Conservation (phyloP, 2,329 filamentous ascomycete genomes). For the Paecilomyces sp. region DNA sequence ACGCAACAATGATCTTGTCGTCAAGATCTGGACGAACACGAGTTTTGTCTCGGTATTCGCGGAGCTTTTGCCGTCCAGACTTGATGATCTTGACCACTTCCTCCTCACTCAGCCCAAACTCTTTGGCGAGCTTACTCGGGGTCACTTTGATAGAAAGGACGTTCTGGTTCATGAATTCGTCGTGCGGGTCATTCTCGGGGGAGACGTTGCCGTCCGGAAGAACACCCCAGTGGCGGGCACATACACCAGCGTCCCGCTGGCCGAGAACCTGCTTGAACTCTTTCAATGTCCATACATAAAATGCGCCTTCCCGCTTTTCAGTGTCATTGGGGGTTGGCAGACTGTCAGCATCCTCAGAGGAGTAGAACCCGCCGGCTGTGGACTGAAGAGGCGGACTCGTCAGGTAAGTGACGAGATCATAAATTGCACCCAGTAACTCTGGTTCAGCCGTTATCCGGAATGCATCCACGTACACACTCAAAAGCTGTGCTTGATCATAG, state of each 20-base stretch:
- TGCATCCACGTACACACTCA: slow-evolving; percentile 78
- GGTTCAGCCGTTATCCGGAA: slow-evolving; percentile 63
- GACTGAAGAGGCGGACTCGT: slow-evolving; percentile 63
- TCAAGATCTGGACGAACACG: slow-evolving; percentile 73
- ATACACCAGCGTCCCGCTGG: slow-evolving; percentile 61
- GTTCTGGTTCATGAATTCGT: slow-evolving; percentile 93
- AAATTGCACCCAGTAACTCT: slow-evolving; percentile 69
- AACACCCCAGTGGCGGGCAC: slow-evolving; percentile 79
- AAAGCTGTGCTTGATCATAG: slow-evolving; percentile 80
- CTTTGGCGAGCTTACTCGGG: slow-evolving; percentile 60
- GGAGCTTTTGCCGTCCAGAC: slow-evolving; percentile 60
- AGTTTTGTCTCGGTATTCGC: slow-evolving; percentile 63
- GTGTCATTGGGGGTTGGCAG: slow-evolving; percentile 64
- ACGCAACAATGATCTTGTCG: slow-evolving; percentile 78
- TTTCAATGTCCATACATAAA: slow-evolving; percentile 86
- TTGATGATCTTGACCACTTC: slow-evolving; percentile 63
- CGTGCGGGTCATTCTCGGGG: slow-evolving; percentile 74
- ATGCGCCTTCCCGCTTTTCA: slow-evolving; percentile 84
- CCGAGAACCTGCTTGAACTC: slow-evolving; percentile 75
- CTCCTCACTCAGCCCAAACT: slow-evolving; percentile 64
- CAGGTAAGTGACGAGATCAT: slow-evolving; percentile 82
- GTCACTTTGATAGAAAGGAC: slow-evolving; percentile 68
- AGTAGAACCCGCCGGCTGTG: slow-evolving; percentile 68
- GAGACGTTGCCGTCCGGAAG: slow-evolving; percentile 78
- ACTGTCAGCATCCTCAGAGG: slow-evolving; percentile 87